Conservation (phyloP, 2,329 filamentous ascomycete species). For the Epicoccum nigrum region DNA sequence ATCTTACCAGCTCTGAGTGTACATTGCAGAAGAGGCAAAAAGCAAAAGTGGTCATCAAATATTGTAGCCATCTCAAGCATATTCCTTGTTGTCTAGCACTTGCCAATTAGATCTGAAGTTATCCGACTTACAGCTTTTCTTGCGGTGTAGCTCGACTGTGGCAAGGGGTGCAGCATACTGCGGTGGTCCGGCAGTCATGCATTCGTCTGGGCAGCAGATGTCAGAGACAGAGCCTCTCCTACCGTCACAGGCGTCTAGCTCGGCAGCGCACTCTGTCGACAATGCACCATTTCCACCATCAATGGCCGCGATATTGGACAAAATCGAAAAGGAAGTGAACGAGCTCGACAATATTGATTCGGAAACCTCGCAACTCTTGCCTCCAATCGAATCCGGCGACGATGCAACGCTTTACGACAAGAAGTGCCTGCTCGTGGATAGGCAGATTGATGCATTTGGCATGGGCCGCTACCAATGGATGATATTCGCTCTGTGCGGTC, state of each 20-base stretch:
- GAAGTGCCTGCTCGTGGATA: conserved; percentile 53
- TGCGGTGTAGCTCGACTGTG: too few relatives aligned
- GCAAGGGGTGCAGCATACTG: too few relatives aligned
- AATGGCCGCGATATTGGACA: conserved; percentile 13
- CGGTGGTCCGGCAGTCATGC: not conserved
- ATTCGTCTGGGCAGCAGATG: conserved; percentile 1
- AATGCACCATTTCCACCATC: conserved; percentile 11
- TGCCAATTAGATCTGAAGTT: too few relatives aligned
- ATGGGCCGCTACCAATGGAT: conserved; percentile 63
- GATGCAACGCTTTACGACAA: conserved; percentile 48
- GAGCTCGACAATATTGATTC: conserved; percentile 10
- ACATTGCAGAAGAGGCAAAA: too few relatives aligned
- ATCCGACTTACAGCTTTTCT: too few relatives aligned
- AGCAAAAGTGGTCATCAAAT: too few relatives aligned
- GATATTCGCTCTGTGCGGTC: conserved; percentile 60
- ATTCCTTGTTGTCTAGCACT: too few relatives aligned
- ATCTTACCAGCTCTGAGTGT: too few relatives aligned
- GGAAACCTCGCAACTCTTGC: not conserved
- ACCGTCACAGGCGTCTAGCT: not conserved
- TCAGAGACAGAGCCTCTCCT: conserved; percentile 12
- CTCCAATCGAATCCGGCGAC: not conserved
- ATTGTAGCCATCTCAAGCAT: too few relatives aligned
- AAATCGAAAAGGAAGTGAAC: conserved; percentile 15
- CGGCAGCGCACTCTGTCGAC: conserved; percentile 5
- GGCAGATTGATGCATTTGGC: conserved; percentile 59